A percentile compares a stretch with the other conserved stretches of the same genome.
Conservation (phyloP, 192 early-diverging fungal species). For the Linnemannia zychae region DNA sequence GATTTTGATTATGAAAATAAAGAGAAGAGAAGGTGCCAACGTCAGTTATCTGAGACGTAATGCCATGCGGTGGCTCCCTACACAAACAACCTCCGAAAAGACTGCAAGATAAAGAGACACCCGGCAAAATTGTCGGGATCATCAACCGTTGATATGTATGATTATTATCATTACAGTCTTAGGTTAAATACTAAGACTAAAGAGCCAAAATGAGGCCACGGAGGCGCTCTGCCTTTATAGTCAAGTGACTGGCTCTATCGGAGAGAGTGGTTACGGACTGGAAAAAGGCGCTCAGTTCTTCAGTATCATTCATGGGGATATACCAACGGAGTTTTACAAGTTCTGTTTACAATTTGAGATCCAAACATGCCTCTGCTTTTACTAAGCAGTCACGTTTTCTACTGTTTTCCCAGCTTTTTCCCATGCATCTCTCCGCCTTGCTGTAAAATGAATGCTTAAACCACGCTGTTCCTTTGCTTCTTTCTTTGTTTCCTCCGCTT, state of each 20-base stretch:
- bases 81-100: conserved; percentile 1
- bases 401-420: no score
- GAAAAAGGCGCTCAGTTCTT: no score
- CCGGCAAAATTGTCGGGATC: conserved; percentile 47
- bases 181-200: conserved; percentile 61
- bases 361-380: no score
- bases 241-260: background rate
- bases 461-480: no score
- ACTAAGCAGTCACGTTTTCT: background rate
- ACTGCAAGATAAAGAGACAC: conserved; percentile 28
- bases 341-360: no score
- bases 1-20: background rate
- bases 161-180: conserved; percentile 62
- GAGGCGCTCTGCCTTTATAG: conserved; percentile 25
- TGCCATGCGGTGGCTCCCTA: conserved; percentile 32
- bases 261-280: background rate
- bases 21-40: conserved; percentile 24
- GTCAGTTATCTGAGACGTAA: conserved; percentile 58
- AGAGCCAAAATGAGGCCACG: conserved; percentile 39
- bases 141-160: conserved; percentile 62
- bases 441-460: no score
- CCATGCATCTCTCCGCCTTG: no score
- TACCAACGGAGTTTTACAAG: background rate
- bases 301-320: background rate
- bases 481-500: background rate